Evolutionary conservation across 2,329 filamentous ascomycete species (phyloP).

Genomic region (Scedosporium minutisporum): DNA sequence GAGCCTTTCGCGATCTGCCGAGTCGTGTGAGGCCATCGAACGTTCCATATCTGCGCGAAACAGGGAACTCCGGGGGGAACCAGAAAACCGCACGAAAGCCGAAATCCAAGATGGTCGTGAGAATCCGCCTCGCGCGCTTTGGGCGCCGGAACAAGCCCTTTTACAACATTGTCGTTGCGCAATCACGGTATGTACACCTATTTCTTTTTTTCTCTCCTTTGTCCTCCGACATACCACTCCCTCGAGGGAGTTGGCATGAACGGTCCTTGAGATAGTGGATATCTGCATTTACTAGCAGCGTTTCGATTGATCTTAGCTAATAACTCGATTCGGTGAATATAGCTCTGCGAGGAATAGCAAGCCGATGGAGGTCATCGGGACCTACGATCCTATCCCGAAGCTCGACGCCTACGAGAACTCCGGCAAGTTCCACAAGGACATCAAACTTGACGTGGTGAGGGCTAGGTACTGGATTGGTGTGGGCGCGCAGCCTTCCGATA

Average conservation of each 20-base stretch:
- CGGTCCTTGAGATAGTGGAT: not conserved
- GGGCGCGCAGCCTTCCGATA: conserved; percentile 86
- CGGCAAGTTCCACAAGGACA: conserved; percentile 77
- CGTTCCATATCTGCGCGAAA: not conserved
- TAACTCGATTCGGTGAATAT: not conserved
- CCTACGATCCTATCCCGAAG: conserved; percentile 61
- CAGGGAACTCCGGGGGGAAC: not conserved
- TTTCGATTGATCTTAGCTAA: not conserved
- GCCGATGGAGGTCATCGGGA: conserved; percentile 86
- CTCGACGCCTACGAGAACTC: conserved; percentile 48
- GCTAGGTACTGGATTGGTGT: conserved; percentile 96
- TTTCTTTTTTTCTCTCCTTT: not conserved
- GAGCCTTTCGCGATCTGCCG: not conserved
- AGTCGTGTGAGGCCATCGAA: not conserved
- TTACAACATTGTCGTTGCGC: conserved; percentile 95
- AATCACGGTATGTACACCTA: conserved; percentile 60
- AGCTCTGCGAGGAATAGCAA: conserved; percentile 80
- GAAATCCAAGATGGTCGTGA: conserved; percentile 66
- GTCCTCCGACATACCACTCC: not conserved
- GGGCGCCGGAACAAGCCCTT: conserved; percentile 80
- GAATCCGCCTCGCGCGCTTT: conserved; percentile 89
- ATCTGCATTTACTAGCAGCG: not conserved
- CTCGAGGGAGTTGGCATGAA: not conserved
- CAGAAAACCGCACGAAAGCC: not conserved
- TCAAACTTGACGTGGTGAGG: conserved; percentile 71